Conservation (phyloP, 768 basidiomycete species). For the Lactifluus piperatus region DNA sequence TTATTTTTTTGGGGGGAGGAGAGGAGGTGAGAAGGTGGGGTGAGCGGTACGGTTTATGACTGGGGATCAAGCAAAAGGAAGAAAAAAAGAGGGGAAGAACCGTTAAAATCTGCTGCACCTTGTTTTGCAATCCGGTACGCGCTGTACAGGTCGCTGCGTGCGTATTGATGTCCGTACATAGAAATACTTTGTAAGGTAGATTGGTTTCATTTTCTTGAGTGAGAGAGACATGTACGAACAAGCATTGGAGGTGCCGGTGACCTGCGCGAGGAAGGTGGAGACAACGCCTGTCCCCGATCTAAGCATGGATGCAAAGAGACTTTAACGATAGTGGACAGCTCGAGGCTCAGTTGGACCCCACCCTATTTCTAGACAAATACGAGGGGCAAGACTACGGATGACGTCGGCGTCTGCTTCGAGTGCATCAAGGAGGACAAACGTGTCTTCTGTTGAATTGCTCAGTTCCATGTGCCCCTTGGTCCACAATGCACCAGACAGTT, state of each 20-base stretch:
- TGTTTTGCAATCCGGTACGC: conserved; percentile 65
- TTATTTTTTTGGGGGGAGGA: not conserved
- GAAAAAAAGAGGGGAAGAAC: not conserved
- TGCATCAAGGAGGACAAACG: conserved; percentile 88
- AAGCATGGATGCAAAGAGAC: not conserved
- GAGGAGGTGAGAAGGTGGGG: too few species aligned
- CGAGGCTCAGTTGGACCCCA: conserved; percentile 31
- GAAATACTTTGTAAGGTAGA: conserved; percentile 45
- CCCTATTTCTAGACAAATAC: conserved; percentile 89
- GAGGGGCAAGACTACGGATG: conserved; percentile 43
- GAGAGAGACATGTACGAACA: conserved; percentile 36
- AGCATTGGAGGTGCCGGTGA: conserved; percentile 53
- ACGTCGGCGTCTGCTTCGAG: conserved; percentile 72
- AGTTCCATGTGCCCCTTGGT: not conserved
- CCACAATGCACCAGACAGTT: not conserved
- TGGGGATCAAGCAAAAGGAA: too few species aligned
- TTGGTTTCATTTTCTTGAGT: not conserved
- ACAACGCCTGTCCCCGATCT: conserved; percentile 96
- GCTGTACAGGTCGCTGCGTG: conserved; percentile 60
- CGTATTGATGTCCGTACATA: conserved; percentile 86
- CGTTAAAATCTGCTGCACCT: conserved; percentile 32
- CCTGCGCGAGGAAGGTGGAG: conserved; percentile 65
- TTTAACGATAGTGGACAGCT: not conserved
- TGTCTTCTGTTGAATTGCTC: conserved; percentile 63
- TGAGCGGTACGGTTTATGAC: not conserved